Percentiles rank a stretch among this genome's conserved stretches.
phyloP scores from a whole-genome alignment of 2,329 filamentous ascomycete species.

The Pseudogymnoascus sp. region DNA sequence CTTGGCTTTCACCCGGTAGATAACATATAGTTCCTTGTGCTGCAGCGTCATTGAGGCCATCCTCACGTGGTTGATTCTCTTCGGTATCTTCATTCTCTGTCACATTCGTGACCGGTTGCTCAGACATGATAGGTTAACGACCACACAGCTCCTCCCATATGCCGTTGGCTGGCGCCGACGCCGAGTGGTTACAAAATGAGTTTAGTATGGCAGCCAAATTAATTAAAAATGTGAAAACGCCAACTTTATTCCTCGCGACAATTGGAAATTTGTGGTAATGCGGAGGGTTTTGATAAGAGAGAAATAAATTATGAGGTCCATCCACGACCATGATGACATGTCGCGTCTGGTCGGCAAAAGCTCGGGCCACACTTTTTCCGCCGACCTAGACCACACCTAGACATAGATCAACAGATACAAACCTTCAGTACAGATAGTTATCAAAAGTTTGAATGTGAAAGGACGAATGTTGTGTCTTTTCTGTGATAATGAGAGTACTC shows the following conservation, averaged over 20 bases:
- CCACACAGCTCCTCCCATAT: not conserved
- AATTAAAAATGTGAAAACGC: not conserved
- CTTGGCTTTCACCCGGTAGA: not conserved
- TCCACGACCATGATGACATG: not conserved
- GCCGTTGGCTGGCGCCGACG: not conserved
- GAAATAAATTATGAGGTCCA: not conserved
- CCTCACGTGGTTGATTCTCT: not conserved
- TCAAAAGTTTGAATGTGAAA: not conserved
- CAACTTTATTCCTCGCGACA: not conserved
- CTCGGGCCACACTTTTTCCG: slow-evolving; percentile 6
- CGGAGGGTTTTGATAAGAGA: not conserved
- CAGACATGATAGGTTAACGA: not conserved
- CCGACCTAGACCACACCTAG: not conserved
- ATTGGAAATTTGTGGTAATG: not conserved
- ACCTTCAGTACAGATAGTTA: not conserved
- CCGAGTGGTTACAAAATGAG: not conserved
- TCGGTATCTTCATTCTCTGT: not conserved
- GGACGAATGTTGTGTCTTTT: not conserved
- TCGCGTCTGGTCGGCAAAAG: not conserved
- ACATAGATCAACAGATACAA: not conserved
- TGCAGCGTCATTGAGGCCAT: not conserved
- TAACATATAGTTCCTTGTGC: not conserved
- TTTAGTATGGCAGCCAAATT: not conserved
- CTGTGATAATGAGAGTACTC: not conserved
- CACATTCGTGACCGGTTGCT: not conserved